Percentiles rank a stretch among this genome's conserved stretches.
Conservation (phyloP, 2,329 filamentous ascomycete species). For the Cryoendolithus antarcticus region DNA sequence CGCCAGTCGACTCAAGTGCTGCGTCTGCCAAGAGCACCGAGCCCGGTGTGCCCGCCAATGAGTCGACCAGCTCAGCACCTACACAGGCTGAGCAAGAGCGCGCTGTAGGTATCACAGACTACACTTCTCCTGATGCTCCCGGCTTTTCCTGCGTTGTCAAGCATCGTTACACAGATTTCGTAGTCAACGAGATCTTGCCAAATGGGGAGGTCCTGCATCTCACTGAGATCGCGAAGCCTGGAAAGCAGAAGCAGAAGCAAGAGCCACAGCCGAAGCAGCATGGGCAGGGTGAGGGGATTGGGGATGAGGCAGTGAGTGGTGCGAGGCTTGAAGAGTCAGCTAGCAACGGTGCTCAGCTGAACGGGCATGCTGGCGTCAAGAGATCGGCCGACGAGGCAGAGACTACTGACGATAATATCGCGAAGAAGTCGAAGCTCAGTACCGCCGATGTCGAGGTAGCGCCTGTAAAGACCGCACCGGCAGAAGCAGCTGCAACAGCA, state of each 20-base stretch:
- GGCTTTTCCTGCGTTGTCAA: conserved; percentile 56
- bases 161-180: conserved; percentile 78
- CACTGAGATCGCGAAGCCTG: conserved; percentile 29
- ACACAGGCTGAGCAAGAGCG: conserved; percentile 26
- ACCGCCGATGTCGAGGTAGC: conserved; percentile 4
- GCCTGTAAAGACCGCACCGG: conserved; percentile 8
- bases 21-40: background rate
- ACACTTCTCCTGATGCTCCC: conserved; percentile 43
- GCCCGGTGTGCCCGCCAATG: background rate
- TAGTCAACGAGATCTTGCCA: conserved; percentile 77
- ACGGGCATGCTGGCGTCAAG: conserved; percentile 3
- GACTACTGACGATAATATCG: background rate
- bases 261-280: conserved; percentile 1
- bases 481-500: conserved; percentile 1
- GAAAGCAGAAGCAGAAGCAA: conserved; percentile 7
- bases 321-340: conserved; percentile 1
- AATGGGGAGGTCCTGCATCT: conserved; percentile 68
- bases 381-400: conserved; percentile 4
- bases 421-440: conserved; percentile 13
- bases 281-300: conserved; percentile 2
- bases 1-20: background rate
- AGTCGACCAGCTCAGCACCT: background rate
- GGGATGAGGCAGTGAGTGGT: conserved; percentile 2
- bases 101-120: conserved; percentile 50
- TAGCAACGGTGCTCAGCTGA: conserved; percentile 1